Percentiles rank a stretch among this genome's conserved stretches.
These are phyloP conservation scores for Claviceps maximensis DNA, from an alignment of 2,329 filamentous ascomycete species.

Conservation along the genomic window DNA sequence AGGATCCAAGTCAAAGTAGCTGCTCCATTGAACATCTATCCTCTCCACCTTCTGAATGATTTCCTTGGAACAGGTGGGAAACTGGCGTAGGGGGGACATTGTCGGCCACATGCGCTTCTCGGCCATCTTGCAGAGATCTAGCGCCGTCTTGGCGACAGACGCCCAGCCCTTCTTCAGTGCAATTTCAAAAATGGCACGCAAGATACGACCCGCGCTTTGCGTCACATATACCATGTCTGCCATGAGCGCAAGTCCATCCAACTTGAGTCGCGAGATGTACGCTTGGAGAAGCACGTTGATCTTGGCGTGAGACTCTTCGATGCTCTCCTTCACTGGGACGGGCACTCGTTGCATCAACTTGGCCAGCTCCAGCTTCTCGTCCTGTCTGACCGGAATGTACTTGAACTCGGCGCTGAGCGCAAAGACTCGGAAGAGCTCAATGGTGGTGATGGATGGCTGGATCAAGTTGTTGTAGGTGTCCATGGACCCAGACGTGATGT, in stretches of 20 bases:
- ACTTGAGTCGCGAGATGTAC: constrained; percentile 86
- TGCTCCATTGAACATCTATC: constrained; percentile 86
- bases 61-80: constrained; percentile 67
- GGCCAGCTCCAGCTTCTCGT: constrained; percentile 91
- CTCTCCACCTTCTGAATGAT: constrained; percentile 86
- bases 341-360: constrained; percentile 84
- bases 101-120: constrained; percentile 99
- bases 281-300: constrained; percentile 96
- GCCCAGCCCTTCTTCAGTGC: constrained; percentile 96
- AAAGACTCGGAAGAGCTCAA: constrained; percentile 94
- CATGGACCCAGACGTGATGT: constrained; percentile 95
- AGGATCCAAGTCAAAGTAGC: constrained; percentile 91
- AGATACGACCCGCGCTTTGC: constrained; percentile 89
- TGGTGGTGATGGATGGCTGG: constrained; percentile 80
- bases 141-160: constrained; percentile 76
- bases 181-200: constrained; percentile 93
- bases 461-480: constrained; percentile 92
- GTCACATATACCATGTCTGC: constrained; percentile 98
- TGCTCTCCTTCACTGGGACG: constrained; percentile 92
- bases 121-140: constrained; percentile 97
- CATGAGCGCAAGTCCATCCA: constrained; percentile 92
- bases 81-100: constrained; percentile 91
- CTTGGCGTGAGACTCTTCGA: constrained; percentile 93
- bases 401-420: constrained; percentile 96
- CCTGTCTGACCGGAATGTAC: constrained; percentile 93